Base-by-base conservation (phyloP, 306 rosid species). In the Fagus crenata region DNA sequence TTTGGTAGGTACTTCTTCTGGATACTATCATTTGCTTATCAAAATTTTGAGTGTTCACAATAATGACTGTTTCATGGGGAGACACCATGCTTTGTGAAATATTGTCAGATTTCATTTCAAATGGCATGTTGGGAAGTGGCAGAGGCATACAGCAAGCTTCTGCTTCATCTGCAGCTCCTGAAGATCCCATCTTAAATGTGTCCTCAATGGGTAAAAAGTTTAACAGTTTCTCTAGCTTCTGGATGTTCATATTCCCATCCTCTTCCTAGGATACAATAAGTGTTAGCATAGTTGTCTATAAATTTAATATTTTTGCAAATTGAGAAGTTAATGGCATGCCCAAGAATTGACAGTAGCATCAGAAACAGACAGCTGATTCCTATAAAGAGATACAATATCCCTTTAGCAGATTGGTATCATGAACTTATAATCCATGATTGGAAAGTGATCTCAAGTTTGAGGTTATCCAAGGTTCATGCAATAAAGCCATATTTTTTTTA, bases 1-100 rank as follows among this genome's bases (percentile, higher is more conserved):
- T 84, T 85, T 86, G 96, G 82, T 92, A 92, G 74, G 97, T 84
- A 84, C 96, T 94, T 90, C 98, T 90, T 90, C 98, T 87, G 4
- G 92, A 90, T 79, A 88, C 75, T 85, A 94, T 88, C 96, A 94
- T 88, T 83, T 92, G 94, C 91, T 93, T 90, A 60, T 86, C 96
- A 70, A 77, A 75, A 71, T 83, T 84, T 86, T 89, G 89, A 75
- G 98, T 94, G 85, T 94, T 94, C 49, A 87, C 90, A 36, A 90
- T 74, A 78, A 90, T 85, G 81, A 92, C 79, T 69, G 88, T 79
- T 81, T 86, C 91, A 59, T 86, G 82, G 54, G 77, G 77, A 73
- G 87, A 78, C 36, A 72, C 83, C 87, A 63, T 74, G 78, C 74
- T 76, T 31, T 67, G 83, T 72, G 78, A 81, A 75, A 75, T 72